phyloP scores from a whole-genome alignment of 768 basidiomycete genomes.

The Tricholoma terreum region DNA sequence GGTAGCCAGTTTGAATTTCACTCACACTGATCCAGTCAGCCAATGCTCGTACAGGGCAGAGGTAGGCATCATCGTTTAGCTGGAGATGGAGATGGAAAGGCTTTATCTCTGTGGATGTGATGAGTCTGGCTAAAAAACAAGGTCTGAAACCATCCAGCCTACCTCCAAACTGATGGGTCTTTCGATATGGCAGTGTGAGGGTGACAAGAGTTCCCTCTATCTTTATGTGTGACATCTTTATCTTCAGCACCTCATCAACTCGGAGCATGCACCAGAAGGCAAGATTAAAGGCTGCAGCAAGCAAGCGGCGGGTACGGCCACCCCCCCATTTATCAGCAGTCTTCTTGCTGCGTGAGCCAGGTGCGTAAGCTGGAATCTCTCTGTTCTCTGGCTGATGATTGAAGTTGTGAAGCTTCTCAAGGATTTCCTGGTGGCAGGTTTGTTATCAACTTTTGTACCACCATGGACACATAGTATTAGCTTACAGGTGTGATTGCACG shows the following conservation, averaged over 20 bases:
- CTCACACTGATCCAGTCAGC: constrained; percentile 25
- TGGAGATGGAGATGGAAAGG: constrained; percentile 27
- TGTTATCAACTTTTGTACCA: not conserved
- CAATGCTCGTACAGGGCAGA: constrained; percentile 34
- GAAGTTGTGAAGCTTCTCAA: constrained; percentile 21
- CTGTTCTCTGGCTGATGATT: constrained; percentile 21
- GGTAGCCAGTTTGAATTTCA: constrained; percentile 23
- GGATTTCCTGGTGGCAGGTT: constrained; percentile 18
- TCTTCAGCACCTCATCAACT: constrained; percentile 32
- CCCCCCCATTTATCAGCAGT: constrained; percentile 26
- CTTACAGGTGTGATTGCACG: constrained; percentile 22
- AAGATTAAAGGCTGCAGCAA: constrained; percentile 29
- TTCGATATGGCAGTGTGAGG: constrained; percentile 25
- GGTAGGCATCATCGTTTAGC: constrained; percentile 22
- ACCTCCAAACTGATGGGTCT: constrained; percentile 30
- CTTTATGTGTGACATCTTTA: constrained; percentile 20
- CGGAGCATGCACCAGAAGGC: constrained; percentile 30
- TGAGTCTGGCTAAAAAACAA: not conserved
- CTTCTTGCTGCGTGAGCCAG: constrained; percentile 4
- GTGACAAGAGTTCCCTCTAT: constrained; percentile 9
- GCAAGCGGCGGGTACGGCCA: constrained; percentile 18
- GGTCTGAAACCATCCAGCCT: not conserved
- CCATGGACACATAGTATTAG: too few species aligned
- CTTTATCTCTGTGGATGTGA: constrained; percentile 20
- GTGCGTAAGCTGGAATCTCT: constrained; percentile 14